phyloP scores from a whole-genome alignment of 345 rosid genomes.

The Eucalyptus tenuipes region DNA sequence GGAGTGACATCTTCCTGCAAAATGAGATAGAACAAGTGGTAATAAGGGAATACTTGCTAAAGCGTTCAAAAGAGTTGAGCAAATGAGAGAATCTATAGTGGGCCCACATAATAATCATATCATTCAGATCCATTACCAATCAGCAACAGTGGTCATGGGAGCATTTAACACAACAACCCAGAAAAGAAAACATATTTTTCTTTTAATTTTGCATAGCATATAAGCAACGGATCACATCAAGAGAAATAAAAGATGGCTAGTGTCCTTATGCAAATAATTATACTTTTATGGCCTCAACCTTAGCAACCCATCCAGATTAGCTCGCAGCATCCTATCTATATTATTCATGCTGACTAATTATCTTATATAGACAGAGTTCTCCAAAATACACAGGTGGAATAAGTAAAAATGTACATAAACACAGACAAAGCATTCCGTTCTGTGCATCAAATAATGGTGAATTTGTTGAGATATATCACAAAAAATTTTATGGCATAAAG shows the following conservation, averaged over 20 bases:
- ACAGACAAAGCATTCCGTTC: slow-evolving; percentile 91
- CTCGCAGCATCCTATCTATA: not conserved
- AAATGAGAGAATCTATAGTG: not conserved
- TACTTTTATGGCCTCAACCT: not conserved
- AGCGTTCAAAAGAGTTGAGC: not conserved
- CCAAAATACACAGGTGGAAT: not conserved
- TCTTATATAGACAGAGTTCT: not conserved
- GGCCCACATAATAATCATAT: slow-evolving; percentile 76
- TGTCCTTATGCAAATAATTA: not conserved
- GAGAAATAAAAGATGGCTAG: not conserved
- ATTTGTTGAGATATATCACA: not conserved
- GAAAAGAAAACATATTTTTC: not conserved
- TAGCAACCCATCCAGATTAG: not conserved
- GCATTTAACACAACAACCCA: not conserved
- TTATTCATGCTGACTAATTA: not conserved
- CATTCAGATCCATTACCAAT: slow-evolving; percentile 93
- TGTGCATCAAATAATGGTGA: slow-evolving; percentile 10
- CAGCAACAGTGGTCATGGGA: slow-evolving; percentile 63
- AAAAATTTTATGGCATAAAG: not conserved
- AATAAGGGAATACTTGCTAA: not conserved
- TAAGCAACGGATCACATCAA: not conserved
- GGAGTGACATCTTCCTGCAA: slow-evolving; percentile 29
- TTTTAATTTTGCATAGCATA: not conserved
- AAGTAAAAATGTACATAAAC: not conserved
- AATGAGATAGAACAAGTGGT: not conserved